Evolutionary conservation across 2,329 filamentous ascomycete genomes (phyloP).

Genomic region (Colletotrichum musae): DNA sequence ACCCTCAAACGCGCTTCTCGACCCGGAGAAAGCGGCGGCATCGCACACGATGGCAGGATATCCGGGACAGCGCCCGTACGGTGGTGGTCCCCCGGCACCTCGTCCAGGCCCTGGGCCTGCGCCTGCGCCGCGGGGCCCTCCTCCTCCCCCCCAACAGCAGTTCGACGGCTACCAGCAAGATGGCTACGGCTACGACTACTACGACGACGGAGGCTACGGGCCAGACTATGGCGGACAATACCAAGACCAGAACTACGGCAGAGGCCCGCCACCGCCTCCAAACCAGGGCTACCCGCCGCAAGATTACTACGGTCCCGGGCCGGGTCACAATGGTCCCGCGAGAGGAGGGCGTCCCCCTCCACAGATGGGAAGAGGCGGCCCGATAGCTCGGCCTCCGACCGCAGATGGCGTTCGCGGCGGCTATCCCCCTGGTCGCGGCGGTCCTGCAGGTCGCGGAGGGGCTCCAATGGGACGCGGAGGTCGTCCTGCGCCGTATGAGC

Average conservation of each 20-base stretch:
- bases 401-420: constrained; percentile 55
- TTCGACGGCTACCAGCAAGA: constrained; percentile 63
- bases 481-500: constrained; percentile 57
- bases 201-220: constrained; percentile 56
- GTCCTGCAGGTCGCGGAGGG: constrained; percentile 51
- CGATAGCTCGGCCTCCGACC: constrained; percentile 58
- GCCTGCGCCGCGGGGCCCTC: constrained; percentile 49
- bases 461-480: constrained; percentile 54
- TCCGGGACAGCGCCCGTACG: constrained; percentile 63
- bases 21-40: constrained; percentile 13
- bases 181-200: constrained; percentile 60
- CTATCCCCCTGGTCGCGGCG: constrained; percentile 55
- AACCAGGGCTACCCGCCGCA: constrained; percentile 57
- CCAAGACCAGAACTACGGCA: constrained; percentile 61
- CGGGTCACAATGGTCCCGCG: constrained; percentile 53
- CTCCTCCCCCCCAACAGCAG: constrained; percentile 50
- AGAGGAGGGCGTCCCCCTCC: constrained; percentile 59
- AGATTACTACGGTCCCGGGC: constrained; percentile 60
- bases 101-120: constrained; percentile 51
- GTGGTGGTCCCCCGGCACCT: constrained; percentile 59
- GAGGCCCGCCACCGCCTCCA: constrained; percentile 55
- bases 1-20: constrained; percentile 1
- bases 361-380: constrained; percentile 61
- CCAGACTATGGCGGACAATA: constrained; percentile 59
- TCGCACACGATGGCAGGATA: constrained; percentile 48